Evolutionary conservation across 2,329 filamentous ascomycete genomes (phyloP).

Genomic region (Penicillium fuscoglaucum): DNA sequence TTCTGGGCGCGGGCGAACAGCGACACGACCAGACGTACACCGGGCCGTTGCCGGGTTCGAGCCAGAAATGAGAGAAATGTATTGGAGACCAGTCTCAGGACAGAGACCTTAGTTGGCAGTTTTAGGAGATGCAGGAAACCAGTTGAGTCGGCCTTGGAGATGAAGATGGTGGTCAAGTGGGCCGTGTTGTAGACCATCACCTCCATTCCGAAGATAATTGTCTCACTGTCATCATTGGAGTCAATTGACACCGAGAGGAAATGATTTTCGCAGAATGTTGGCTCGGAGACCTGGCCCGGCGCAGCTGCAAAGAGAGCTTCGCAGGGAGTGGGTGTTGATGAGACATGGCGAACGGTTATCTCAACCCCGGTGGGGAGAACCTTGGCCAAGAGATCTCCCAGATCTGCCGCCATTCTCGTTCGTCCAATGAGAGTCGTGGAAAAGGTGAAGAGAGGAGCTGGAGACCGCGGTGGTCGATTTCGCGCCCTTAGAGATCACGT

Average conservation of each 20-base stretch:
- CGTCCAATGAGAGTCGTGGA: conserved; percentile 21
- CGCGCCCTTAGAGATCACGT: conserved; percentile 20
- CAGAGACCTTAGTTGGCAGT: conserved; percentile 63
- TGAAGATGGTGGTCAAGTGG: conserved; percentile 81
- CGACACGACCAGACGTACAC: conserved; percentile 73
- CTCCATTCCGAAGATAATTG: conserved; percentile 82
- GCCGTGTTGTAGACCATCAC: conserved; percentile 82
- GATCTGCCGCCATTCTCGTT: conserved; percentile 33
- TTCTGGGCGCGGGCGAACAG: conserved; percentile 89
- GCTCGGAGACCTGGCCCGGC: conserved; percentile 68
- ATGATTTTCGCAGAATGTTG: conserved; percentile 85
- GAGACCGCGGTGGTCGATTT: conserved; percentile 15
- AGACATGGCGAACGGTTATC: conserved; percentile 81
- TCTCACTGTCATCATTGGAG: conserved; percentile 41
- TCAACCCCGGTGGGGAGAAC: conserved; percentile 54
- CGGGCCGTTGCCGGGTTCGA: conserved; percentile 62
- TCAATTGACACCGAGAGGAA: conserved; percentile 63
- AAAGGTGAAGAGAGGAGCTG: conserved; percentile 21
- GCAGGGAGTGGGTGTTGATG: conserved; percentile 74
- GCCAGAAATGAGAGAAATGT: conserved; percentile 77
- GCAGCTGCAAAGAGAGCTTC: conserved; percentile 77
- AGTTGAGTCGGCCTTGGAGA: conserved; percentile 96
- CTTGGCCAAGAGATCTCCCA: conserved; percentile 51
- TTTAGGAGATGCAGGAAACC: conserved; percentile 73
- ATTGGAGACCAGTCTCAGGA: conserved; percentile 67